A percentile compares a stretch with the other conserved stretches of the same genome.
These are phyloP conservation scores for Coffea eugenioides DNA, from an alignment of 257 asterid genomes.

Conservation along the genomic window DNA sequence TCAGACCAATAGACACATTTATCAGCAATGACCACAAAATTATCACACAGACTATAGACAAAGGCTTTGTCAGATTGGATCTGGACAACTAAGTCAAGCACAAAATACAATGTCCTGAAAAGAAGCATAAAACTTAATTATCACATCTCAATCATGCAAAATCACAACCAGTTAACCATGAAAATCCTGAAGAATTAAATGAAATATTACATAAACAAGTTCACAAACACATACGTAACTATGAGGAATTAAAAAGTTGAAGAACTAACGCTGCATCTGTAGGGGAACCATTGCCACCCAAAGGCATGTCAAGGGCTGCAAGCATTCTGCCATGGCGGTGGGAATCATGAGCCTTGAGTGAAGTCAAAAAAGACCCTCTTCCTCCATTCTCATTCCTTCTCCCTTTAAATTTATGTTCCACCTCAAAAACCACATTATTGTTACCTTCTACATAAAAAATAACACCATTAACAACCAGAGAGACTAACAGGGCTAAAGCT, in stretches of 20 bases:
- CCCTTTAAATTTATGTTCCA: conserved; percentile 46
- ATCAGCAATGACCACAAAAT: neutral
- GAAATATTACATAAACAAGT: neutral
- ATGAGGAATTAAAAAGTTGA: neutral
- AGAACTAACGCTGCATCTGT: conserved; percentile 52
- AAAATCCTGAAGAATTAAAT: neutral
- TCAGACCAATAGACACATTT: neutral
- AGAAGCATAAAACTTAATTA: neutral
- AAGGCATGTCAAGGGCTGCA: conserved; percentile 36
- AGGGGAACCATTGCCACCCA: conserved; percentile 55
- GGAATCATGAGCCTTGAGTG: conserved; percentile 40
- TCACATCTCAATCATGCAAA: neutral
- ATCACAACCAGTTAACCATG: neutral
- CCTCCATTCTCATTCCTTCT: conserved; percentile 14
- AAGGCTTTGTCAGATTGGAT: conserved; percentile 15
- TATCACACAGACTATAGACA: neutral
- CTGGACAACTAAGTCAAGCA: conserved; percentile 17
- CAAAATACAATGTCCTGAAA: neutral
- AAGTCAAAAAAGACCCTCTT: conserved; percentile 25
- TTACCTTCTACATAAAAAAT: conserved; percentile 5
- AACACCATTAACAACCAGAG: conserved; percentile 13
- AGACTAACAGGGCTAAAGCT: conserved; percentile 12
- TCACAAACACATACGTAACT: neutral
- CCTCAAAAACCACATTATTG: conserved; percentile 37
- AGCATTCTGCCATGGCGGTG: conserved; percentile 51